Evolutionary conservation across 2,329 filamentous ascomycete genomes (phyloP).

Genomic region (Ascochyta viciae-villosae): DNA sequence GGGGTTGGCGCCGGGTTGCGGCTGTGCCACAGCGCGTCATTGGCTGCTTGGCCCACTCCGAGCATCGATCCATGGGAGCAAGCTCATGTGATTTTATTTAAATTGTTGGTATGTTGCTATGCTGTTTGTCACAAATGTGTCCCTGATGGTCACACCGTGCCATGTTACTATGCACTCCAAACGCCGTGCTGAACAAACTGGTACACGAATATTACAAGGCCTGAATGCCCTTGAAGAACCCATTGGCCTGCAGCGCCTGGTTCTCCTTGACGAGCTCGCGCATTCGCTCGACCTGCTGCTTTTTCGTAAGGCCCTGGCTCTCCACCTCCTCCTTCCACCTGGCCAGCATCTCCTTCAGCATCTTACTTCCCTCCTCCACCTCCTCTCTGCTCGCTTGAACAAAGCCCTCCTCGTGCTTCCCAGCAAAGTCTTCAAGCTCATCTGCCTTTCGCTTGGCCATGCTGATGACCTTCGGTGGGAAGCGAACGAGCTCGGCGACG

Average conservation of each 20-base stretch:
- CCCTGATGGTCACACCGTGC: background rate
- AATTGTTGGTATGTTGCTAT: slow-evolving; percentile 8
- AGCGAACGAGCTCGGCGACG: slow-evolving; percentile 94
- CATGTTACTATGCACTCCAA: background rate
- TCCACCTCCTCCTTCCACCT: slow-evolving; percentile 83
- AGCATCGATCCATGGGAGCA: background rate
- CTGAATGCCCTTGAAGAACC: slow-evolving; percentile 70
- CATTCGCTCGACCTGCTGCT: slow-evolving; percentile 79
- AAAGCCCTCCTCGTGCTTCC: slow-evolving; percentile 68
- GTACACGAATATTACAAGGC: slow-evolving; percentile 47
- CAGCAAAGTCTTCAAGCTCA: slow-evolving; percentile 94
- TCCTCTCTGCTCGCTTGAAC: slow-evolving; percentile 72
- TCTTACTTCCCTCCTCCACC: slow-evolving; percentile 83
- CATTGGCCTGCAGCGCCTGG: slow-evolving; percentile 66
- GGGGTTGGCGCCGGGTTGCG: slow-evolving; percentile 9
- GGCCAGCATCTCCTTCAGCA: slow-evolving; percentile 83
- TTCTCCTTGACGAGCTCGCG: slow-evolving; percentile 80
- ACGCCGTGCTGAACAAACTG: slow-evolving; percentile 10
- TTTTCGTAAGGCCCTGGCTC: slow-evolving; percentile 60
- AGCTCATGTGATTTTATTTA: background rate
- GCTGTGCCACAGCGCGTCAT: slow-evolving; percentile 18
- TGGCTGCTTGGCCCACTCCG: slow-evolving; percentile 4
- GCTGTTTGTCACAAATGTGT: background rate
- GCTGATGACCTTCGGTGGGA: slow-evolving; percentile 94
- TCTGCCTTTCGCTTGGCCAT: slow-evolving; percentile 99